phyloP scores from a whole-genome alignment of 192 early-diverging fungal species.

The Backusella tuberculispora region DNA sequence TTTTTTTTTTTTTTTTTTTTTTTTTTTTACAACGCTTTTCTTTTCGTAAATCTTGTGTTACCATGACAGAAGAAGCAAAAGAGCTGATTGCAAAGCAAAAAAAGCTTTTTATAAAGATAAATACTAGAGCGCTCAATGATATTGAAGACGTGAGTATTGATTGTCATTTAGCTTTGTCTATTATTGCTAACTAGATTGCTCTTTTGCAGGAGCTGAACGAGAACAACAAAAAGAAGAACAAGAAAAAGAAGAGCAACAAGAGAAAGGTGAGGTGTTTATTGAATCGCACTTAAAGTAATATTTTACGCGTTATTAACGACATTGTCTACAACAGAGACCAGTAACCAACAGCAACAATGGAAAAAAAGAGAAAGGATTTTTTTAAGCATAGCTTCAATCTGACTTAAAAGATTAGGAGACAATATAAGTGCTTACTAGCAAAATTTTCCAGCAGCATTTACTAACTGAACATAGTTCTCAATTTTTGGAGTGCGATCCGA shows the following conservation, averaged over 20 bases:
- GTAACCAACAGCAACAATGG: no score
- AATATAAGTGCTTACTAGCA: no score
- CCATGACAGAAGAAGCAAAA: conserved; percentile 21
- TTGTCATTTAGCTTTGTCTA: conserved; percentile 20
- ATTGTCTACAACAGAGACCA: not conserved
- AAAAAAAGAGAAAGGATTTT: no score
- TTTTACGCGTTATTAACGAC: conserved; percentile 16
- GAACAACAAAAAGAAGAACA: not conserved
- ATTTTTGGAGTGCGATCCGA: no score
- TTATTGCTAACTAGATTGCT: conserved; percentile 18
- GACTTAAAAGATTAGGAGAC: no score
- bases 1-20: no score
- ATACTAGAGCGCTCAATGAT: conserved; percentile 5
- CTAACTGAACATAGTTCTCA: no score
- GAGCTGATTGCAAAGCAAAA: conserved; percentile 13
- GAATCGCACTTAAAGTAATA: not conserved
- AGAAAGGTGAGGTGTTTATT: not conserved
- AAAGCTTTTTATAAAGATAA: conserved; percentile 19
- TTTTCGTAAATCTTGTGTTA: not conserved
- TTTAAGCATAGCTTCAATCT: no score
- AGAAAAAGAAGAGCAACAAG: not conserved
- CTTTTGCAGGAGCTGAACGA: conserved; percentile 18
- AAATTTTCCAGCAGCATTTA: no score
- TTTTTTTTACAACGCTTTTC: no score
- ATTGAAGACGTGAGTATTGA: conserved; percentile 13